Evolutionary conservation across 1,284 basidiomycete genomes (phyloP).

Genomic region (Puccinia horiana): DNA sequence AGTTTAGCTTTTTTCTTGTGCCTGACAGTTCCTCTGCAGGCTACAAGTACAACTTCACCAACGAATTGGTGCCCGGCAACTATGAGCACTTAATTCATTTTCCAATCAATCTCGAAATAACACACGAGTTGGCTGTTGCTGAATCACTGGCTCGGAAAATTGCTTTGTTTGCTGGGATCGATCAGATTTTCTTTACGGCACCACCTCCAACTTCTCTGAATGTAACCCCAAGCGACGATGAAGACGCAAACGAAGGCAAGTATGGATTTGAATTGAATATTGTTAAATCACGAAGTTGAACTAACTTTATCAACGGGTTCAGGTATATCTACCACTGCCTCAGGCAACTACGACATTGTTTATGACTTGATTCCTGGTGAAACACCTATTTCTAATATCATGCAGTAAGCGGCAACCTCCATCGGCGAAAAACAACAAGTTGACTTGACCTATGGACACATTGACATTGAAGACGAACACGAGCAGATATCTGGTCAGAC

Average conservation of each 20-base stretch:
- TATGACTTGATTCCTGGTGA: conserved; percentile 1
- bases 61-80: not conserved
- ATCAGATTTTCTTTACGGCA: not conserved
- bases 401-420: not conserved
- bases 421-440: conserved; percentile 19
- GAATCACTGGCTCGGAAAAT: conserved; percentile 18
- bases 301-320: not conserved
- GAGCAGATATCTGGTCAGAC: conserved; percentile 1
- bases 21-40: not conserved
- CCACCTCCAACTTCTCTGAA: not conserved
- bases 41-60: conserved; percentile 23
- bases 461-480: not conserved
- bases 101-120: conserved; percentile 15
- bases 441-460: not conserved
- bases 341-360: not conserved
- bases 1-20: not conserved
- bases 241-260: conserved; percentile 7
- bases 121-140: not conserved
- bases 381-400: not conserved
- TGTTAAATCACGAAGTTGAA: not conserved
- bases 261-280: not conserved
- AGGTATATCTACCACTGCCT: conserved; percentile 9
- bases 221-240: not conserved
- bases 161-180: conserved; percentile 9
- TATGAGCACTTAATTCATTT: conserved; percentile 4